A percentile compares a stretch with the other conserved stretches of the same genome.
Conservation (phyloP, 2,329 filamentous ascomycete genomes). For the Simplicillium sp. region DNA sequence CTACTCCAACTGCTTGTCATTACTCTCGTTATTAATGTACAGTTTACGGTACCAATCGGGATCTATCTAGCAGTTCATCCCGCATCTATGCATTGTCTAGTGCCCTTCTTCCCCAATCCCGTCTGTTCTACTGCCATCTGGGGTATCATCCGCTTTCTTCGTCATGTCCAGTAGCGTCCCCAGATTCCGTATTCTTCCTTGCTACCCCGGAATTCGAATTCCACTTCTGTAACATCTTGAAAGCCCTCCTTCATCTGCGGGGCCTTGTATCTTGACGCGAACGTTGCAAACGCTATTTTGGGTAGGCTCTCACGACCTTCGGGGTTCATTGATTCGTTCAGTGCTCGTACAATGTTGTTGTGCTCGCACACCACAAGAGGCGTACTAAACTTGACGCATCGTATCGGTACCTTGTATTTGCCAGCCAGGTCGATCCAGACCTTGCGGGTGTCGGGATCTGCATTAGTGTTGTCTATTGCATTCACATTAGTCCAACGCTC, state of each 20-base stretch:
- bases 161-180: slow-evolving; percentile 66
- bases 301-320: slow-evolving; percentile 69
- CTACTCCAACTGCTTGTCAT: no score
- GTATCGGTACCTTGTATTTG: slow-evolving; percentile 62
- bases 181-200: slow-evolving; percentile 62
- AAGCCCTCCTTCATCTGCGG: slow-evolving; percentile 74
- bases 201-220: slow-evolving; percentile 67
- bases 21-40: no score
- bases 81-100: no score
- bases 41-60: no score
- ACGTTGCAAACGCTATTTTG: slow-evolving; percentile 70
- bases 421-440: slow-evolving; percentile 70
- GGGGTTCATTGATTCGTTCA: slow-evolving; percentile 67
- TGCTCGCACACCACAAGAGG: slow-evolving; percentile 64
- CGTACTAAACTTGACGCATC: slow-evolving; percentile 79
- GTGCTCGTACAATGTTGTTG: slow-evolving; percentile 74
- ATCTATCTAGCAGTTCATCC: no score
- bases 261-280: slow-evolving; percentile 60
- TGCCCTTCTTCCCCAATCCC: no score
- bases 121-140: no score
- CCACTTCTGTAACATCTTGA: slow-evolving; percentile 63
- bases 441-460: slow-evolving; percentile 66
- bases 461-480: slow-evolving; percentile 82
- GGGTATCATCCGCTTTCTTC: not conserved
- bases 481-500: slow-evolving; percentile 4